Evolutionary conservation across 306 rosid species (phyloP), one percentile per base, ranked within the genome.

Genomic region (Quercus ilex): DNA sequence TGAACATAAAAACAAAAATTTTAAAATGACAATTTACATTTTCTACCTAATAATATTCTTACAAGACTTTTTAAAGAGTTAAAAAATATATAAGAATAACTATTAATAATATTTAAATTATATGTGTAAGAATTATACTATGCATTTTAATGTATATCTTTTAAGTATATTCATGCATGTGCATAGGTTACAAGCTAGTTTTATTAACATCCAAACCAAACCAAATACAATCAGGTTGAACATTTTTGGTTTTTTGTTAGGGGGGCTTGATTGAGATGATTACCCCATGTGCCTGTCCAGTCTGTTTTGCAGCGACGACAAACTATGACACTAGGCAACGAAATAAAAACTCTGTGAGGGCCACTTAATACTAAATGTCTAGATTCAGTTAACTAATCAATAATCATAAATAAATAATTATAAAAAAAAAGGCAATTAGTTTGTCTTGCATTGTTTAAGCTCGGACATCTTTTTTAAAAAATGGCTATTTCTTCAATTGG

Each of bases 241-340:
- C 53, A 49, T 10, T 28, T 38, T 38, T 55, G 23, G 63, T 43
- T 30, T 38, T 71, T 52, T 69, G 13, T 18, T 53, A 19, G 11
- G 74, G 30, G 53, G 58, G 19, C 20, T 19, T 46, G 57, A 43
- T n/a, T 55, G 57, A 43, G 18, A 7, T 20, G 74, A 70, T 3
- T 59, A 23, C 23, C 13, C 9, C 31, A 1, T n/a, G 14, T 23
- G 65, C 30, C 28, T 59, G 17, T 59, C 26, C 65, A 21, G 31
- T 23, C 31, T 23, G 52, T 23, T 82, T 26, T 38, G 74, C 72
- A 55, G 76, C 63, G 73, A 55, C 60, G 15, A 49, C 46, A 7
- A 73, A 51, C 13, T 10, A 19, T 31, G 69, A 60, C 74, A 71
- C 81, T 70, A 60, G 81, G 72, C 82, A 58, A 58, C 55, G 64